Percentiles rank a stretch among this genome's conserved stretches.
Conservation (phyloP, 2,329 filamentous ascomycete genomes). For the Malbranchea zuffiana region DNA sequence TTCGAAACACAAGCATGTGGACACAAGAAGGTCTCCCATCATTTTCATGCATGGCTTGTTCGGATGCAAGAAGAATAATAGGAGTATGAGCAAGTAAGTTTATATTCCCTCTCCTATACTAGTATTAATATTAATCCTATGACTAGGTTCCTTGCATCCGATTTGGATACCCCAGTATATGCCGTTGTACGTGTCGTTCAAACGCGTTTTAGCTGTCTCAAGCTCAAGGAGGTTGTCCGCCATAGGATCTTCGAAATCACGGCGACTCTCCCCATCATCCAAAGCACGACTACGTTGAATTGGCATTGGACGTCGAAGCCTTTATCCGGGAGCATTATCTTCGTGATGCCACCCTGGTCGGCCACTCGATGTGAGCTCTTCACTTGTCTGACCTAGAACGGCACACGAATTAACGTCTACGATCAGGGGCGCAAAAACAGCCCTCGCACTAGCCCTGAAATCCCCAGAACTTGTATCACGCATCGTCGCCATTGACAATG, state of each 20-base stretch:
- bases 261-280: slow-evolving; percentile 12
- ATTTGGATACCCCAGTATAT: slow-evolving; percentile 4
- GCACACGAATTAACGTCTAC: neutral
- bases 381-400: neutral
- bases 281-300: slow-evolving; percentile 17
- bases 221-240: neutral
- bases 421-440: slow-evolving; percentile 15
- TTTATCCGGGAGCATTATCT: slow-evolving; percentile 17
- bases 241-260: slow-evolving; percentile 8
- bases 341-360: slow-evolving; percentile 7
- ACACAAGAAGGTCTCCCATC: neutral
- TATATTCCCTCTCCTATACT: neutral
- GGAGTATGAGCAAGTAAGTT: slow-evolving; percentile 8
- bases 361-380: slow-evolving; percentile 7
- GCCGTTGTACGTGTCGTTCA: slow-evolving; percentile 1
- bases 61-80: slow-evolving; percentile 9
- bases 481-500: slow-evolving; percentile 19
- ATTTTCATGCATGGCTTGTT: slow-evolving; percentile 10
- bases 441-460: slow-evolving; percentile 17
- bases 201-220: too few species aligned
- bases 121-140: neutral
- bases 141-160: slow-evolving; percentile 3
- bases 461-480: slow-evolving; percentile 15
- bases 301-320: slow-evolving; percentile 18
- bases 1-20: neutral